Base-by-base conservation (phyloP, 2,329 filamentous ascomycete species). In the Colletotrichum graminicola region DNA sequence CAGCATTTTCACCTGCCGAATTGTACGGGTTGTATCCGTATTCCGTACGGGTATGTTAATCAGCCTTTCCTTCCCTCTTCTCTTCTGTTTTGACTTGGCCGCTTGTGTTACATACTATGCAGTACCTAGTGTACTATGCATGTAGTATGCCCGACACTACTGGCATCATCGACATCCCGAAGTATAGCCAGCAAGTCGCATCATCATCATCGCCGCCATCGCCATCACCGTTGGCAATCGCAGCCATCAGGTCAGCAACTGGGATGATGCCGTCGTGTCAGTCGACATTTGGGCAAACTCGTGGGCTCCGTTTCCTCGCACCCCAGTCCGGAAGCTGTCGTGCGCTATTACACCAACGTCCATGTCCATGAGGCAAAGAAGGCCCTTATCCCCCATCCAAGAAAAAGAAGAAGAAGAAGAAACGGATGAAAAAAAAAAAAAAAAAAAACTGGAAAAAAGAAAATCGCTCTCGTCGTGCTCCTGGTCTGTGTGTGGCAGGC, bases 341-440 rank as follows among this genome's bases (percentile, higher is more conserved):
- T 63, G 61, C 61, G 54, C 61, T 63, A 63, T 45, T 55, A 29
- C 61, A 63, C 49, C 36, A 54, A 45, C 47, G 49, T 43, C 29
- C 61, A 63, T 54, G 18, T 36, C 34, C 47, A n/a, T 56, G 49
- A 63, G 43, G 16, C 5, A 43, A 36, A 49, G 32, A 41, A 54
- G 36, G 32, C 10, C 34, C 47, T 41, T 34, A 18, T 54, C 49
- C 61, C 61, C 52, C 59, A n/a, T 29, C 60, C 60, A 18, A 6
- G 7, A 6, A 8, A 43, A 6, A 18, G 18, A 18, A 3, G 6
- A 43, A 18, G 39, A 43, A 5, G 32, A 34, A 5, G 32, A 8
- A 8, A 34, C 32, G 32, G 10, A 6, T 4, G 10, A 34, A 10
- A 23, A 12, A 21, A 43, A 6, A 18, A 11, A 2, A 4, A 18